Percentiles rank a stretch among this genome's conserved stretches.
Evolutionary conservation across 225 moss, liverwort and hornwort species (phyloP).

Genomic region (Ulota crispa): DNA sequence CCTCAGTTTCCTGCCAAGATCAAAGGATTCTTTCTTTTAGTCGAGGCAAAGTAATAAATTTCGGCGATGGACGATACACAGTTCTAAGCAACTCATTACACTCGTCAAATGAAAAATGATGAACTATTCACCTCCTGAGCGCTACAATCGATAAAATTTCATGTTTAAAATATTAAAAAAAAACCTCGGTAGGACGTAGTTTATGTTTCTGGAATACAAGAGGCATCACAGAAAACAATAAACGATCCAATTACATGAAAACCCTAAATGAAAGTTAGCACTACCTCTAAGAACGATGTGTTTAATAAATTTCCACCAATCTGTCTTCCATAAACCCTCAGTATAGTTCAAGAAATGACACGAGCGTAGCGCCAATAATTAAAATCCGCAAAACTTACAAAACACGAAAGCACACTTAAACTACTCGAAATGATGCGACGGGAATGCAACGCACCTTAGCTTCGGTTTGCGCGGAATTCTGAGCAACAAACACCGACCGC

Average conservation of each 20-base stretch:
- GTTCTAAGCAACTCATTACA: background rate
- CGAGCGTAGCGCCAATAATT: background rate
- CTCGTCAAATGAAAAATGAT: background rate
- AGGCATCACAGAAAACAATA: background rate
- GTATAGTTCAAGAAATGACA: background rate
- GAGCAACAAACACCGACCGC: slow-evolving; percentile 23
- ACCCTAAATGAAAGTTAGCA: slow-evolving; percentile 30
- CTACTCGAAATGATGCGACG: background rate
- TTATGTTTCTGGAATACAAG: background rate
- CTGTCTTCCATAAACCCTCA: background rate
- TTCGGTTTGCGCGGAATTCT: slow-evolving; percentile 52
- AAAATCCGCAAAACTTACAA: background rate
- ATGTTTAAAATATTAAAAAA: background rate
- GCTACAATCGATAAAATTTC: background rate
- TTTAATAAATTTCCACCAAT: background rate
- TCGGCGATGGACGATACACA: background rate
- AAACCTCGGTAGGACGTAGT: background rate
- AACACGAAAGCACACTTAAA: background rate
- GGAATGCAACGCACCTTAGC: slow-evolving; percentile 22
- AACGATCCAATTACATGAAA: background rate
- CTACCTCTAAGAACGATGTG: background rate
- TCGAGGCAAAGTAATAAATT: background rate
- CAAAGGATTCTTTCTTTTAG: background rate
- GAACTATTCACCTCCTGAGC: background rate
- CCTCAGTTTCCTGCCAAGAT: slow-evolving; percentile 51